phyloP scores from a whole-genome alignment of 352 stramenopile genomes.

The Globisporangium acanthophoron region DNA sequence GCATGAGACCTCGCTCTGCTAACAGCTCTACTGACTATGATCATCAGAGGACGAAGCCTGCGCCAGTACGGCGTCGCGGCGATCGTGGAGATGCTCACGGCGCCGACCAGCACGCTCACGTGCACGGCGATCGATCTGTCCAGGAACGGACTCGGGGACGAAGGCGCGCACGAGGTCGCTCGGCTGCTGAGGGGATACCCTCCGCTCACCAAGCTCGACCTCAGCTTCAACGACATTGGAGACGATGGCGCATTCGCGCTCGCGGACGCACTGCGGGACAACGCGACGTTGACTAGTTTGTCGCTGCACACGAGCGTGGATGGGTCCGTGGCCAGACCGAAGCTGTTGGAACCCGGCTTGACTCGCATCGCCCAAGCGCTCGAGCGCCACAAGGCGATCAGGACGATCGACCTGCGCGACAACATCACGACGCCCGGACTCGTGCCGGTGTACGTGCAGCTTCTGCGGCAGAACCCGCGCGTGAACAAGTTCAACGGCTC shows the following conservation, averaged over 20 bases:
- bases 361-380: constrained; percentile 27
- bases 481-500: constrained; percentile 61
- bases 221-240: constrained; percentile 74
- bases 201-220: constrained; percentile 37
- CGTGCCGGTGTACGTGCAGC: constrained; percentile 28
- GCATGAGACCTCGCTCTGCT: no score
- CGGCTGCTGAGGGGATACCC: constrained; percentile 28
- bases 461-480: constrained; percentile 30
- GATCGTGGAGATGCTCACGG: constrained; percentile 31
- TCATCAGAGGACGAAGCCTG: constrained; percentile 26
- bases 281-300: constrained; percentile 39
- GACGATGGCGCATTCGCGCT: constrained; percentile 37
- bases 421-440: constrained; percentile 30
- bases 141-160: constrained; percentile 48
- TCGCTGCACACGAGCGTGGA: constrained; percentile 41
- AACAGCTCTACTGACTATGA: no score
- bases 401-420: constrained; percentile 46
- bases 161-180: constrained; percentile 42
- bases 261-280: constrained; percentile 33
- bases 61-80: constrained; percentile 45
- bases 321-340: constrained; percentile 22
- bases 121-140: constrained; percentile 47
- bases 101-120: constrained; percentile 4
- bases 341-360: constrained; percentile 40
- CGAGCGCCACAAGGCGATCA: constrained; percentile 27